These are phyloP conservation scores for Penicillium odoratum DNA, from an alignment of 495 filamentous ascomycete genomes.

Conservation along the genomic window DNA sequence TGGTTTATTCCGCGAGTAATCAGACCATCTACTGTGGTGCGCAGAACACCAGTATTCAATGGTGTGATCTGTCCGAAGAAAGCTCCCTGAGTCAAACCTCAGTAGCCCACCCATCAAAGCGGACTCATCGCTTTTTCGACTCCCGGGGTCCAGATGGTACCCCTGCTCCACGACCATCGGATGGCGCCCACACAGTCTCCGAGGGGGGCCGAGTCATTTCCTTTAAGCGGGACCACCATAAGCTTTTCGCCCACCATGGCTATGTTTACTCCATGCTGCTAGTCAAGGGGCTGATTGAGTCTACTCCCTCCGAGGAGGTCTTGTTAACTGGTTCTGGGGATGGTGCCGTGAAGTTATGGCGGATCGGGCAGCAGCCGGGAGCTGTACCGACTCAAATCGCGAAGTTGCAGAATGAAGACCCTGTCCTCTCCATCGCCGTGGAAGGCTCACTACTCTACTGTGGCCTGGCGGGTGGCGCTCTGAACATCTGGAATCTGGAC, in stretches of 20 bases:
- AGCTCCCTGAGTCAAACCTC: constrained; percentile 60
- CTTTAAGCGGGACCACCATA: constrained; percentile 78
- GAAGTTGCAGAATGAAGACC: constrained; percentile 77
- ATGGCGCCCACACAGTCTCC: constrained; percentile 35
- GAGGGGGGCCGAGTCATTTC: constrained; percentile 68
- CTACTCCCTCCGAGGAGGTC: constrained; percentile 69
- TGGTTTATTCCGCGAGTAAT: constrained; percentile 75
- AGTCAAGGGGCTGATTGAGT: constrained; percentile 62
- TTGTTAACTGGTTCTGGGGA: constrained; percentile 91
- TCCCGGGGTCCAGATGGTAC: constrained; percentile 81
- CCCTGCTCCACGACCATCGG: constrained; percentile 63
- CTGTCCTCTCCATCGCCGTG: constrained; percentile 77
- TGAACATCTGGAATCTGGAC: constrained; percentile 97
- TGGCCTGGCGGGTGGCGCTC: constrained; percentile 82
- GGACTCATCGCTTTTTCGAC: constrained; percentile 95
- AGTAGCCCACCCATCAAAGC: constrained; percentile 69
- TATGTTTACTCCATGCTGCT: constrained; percentile 96
- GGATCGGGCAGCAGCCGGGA: constrained; percentile 53
- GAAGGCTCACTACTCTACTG: constrained; percentile 90
- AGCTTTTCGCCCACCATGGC: constrained; percentile 88
- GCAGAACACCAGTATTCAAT: constrained; percentile 88
- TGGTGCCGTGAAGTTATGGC: constrained; percentile 90
- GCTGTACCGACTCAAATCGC: constrained; percentile 54
- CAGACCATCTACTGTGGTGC: constrained; percentile 88
- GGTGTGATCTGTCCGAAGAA: constrained; percentile 60